Evolutionary conservation across 768 basidiomycete genomes (phyloP).

Genomic region (Russula griseocarnosa): DNA sequence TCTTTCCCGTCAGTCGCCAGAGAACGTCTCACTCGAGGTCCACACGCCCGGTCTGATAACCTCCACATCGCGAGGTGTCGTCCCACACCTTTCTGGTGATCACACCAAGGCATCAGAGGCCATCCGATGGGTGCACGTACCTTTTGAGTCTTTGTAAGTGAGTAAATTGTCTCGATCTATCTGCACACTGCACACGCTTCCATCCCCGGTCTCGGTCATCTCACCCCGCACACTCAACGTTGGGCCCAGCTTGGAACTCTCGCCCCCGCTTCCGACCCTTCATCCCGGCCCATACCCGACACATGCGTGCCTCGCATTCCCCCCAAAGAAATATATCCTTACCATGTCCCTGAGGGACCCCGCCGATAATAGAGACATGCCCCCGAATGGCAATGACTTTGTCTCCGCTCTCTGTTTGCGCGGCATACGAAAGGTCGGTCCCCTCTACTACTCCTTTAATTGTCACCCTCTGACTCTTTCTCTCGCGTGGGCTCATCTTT

Average conservation of each 20-base stretch:
- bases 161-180: not conserved
- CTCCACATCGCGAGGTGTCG: slow-evolving; percentile 64
- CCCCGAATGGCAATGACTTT: slow-evolving; percentile 60
- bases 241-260: slow-evolving; percentile 58
- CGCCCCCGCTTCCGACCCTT: slow-evolving; percentile 62
- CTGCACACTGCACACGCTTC: no score
- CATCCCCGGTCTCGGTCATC: not conserved
- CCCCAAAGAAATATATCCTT: slow-evolving; percentile 45
- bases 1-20: slow-evolving; percentile 8
- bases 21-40: slow-evolving; percentile 36
- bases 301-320: slow-evolving; percentile 63
- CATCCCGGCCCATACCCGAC: slow-evolving; percentile 50
- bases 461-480: not conserved
- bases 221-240: not conserved
- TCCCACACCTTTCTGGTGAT: slow-evolving; percentile 71
- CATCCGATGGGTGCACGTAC: slow-evolving; percentile 61
- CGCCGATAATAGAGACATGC: slow-evolving; percentile 59
- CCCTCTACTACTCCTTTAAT: slow-evolving; percentile 26
- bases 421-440: slow-evolving; percentile 70
- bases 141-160: slow-evolving; percentile 78
- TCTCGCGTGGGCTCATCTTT: not conserved
- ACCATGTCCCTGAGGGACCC: slow-evolving; percentile 66
- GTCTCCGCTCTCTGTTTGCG: slow-evolving; percentile 57
- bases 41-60: slow-evolving; percentile 60
- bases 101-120: slow-evolving; percentile 45